Base-by-base conservation (phyloP, 371 early-diverging fungal genomes). In the Mucor sp. region DNA sequence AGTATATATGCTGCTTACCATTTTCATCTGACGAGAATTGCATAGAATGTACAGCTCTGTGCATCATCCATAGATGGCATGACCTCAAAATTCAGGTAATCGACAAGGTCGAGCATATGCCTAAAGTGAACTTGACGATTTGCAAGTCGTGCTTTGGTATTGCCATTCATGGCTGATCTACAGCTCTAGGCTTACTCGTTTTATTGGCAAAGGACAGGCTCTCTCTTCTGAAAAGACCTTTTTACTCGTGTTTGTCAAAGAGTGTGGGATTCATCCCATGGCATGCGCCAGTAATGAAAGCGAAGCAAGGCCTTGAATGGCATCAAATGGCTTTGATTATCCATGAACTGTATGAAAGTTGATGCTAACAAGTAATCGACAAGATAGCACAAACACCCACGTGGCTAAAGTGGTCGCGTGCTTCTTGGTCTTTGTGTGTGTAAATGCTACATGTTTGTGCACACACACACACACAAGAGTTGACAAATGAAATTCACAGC, bases 401-500 rank as follows among this genome's bases (percentile, higher is more conserved):
- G 53, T 53, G 53, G 53, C 53, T 53, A 23, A 27, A 53, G 53
- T 53, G 53, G 53, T 53, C 53, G 53, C 53, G 53, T 53, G 33
- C 58, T 19, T 57, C 30, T n/a, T 57, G 6, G 33, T 57, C 33
- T 57, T 30, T 57, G 58, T 57, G 58, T 57, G n/a, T n/a, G n/a
- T n/a, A n/a, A n/a, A n/a, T 57, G 53, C 23, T 27, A 53, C 27
- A 50, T 50, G 33, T 33, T 30, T 57, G 58, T 33, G 33, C 58
- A 57, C 58, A 57, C 7, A 57, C 12, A 23, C 23, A 50, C 23
- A 53, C 25, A 53, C 25, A 23, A 11, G 6, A 15, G 27, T 53
- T 53, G 19, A 58, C 59, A 58, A 37, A 58, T 58, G 23, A 58
- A 58, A 58, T 37, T 58, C 39, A 37, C 23, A 4, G 3, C 11